Evolutionary conservation across 768 basidiomycete genomes (phyloP).

Genomic region (Termitomyces sp.): DNA sequence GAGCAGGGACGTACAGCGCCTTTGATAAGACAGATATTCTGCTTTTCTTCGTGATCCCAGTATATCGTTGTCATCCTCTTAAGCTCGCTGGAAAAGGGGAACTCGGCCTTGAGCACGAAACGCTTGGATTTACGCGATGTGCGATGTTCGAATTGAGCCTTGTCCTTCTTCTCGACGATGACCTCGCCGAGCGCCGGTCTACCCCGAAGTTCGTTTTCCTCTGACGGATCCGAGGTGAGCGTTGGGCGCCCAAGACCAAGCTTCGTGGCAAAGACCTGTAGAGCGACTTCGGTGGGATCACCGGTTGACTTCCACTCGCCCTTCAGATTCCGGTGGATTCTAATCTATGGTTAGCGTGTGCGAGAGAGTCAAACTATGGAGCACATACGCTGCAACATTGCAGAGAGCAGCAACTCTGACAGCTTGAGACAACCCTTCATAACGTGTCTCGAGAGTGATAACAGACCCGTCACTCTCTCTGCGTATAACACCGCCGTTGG

Average conservation of each 20-base stretch:
- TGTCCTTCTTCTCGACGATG: constrained; percentile 26
- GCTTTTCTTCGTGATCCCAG: constrained; percentile 25
- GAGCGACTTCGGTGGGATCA: constrained; percentile 57
- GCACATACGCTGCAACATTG: constrained; percentile 25
- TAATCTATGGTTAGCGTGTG: constrained; percentile 13
- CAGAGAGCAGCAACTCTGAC: constrained; percentile 34
- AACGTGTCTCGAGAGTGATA: constrained; percentile 20
- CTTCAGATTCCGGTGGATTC: constrained; percentile 35
- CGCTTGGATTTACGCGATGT: constrained; percentile 19
- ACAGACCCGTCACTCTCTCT: constrained; percentile 21
- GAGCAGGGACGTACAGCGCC: constrained; percentile 29
- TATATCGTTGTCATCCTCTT: constrained; percentile 50
- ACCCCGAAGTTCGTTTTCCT: constrained; percentile 14
- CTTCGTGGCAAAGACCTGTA: constrained; percentile 53
- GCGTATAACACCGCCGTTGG: constrained; percentile 25
- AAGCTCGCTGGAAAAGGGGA: constrained; percentile 49
- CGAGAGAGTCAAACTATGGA: background rate
- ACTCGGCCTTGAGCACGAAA: constrained; percentile 35
- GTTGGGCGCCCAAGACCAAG: constrained; percentile 39
- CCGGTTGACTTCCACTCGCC: constrained; percentile 49
- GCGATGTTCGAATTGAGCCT: background rate
- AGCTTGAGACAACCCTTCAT: constrained; percentile 27
- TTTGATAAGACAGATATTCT: constrained; percentile 30
- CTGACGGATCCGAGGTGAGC: constrained; percentile 25
- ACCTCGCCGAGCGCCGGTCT: constrained; percentile 28